Percentiles rank a stretch among this genome's conserved stretches.
Conservation (phyloP, 1,284 basidiomycete genomes). For the Lignosus rhinocerotis region DNA sequence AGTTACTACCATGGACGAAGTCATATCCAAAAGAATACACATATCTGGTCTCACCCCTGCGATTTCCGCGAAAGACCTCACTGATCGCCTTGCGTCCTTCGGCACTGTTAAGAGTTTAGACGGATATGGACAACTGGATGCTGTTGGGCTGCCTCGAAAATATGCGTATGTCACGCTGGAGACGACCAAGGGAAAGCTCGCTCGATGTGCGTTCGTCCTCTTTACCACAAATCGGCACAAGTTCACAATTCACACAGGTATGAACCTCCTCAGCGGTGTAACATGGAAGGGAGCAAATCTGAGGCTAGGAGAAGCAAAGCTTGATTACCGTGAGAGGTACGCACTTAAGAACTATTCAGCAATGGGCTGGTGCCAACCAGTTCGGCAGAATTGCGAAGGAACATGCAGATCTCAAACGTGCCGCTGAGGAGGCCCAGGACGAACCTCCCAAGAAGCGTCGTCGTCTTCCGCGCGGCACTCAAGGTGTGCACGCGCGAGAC, state of each 20-base stretch:
- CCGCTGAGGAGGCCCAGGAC: slow-evolving; percentile 21
- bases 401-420: slow-evolving; percentile 30
- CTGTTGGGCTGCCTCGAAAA: slow-evolving; percentile 61
- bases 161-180: slow-evolving; percentile 77
- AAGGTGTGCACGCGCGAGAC: slow-evolving; percentile 49
- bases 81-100: slow-evolving; percentile 60
- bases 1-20: slow-evolving; percentile 35
- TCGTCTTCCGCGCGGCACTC: slow-evolving; percentile 36
- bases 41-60: slow-evolving; percentile 72
- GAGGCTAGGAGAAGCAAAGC: slow-evolving; percentile 77
- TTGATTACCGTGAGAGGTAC: slow-evolving; percentile 66
- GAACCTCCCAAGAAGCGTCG: slow-evolving; percentile 37
- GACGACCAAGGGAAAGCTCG: slow-evolving; percentile 56
- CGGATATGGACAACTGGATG: slow-evolving; percentile 66
- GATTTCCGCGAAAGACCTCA: slow-evolving; percentile 59
- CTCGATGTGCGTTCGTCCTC: slow-evolving; percentile 54
- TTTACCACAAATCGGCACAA: background rate
- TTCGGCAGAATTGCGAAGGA: slow-evolving; percentile 39
- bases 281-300: slow-evolving; percentile 84
- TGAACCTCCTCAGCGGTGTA: slow-evolving; percentile 73
- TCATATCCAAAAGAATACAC: slow-evolving; percentile 64
- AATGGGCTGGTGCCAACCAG: background rate
- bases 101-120: slow-evolving; percentile 68
- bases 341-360: background rate
- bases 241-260: slow-evolving; percentile 42